Evolutionary conservation across 2,329 filamentous ascomycete species (phyloP).

Genomic region (Aspergillus pseudoterreus): DNA sequence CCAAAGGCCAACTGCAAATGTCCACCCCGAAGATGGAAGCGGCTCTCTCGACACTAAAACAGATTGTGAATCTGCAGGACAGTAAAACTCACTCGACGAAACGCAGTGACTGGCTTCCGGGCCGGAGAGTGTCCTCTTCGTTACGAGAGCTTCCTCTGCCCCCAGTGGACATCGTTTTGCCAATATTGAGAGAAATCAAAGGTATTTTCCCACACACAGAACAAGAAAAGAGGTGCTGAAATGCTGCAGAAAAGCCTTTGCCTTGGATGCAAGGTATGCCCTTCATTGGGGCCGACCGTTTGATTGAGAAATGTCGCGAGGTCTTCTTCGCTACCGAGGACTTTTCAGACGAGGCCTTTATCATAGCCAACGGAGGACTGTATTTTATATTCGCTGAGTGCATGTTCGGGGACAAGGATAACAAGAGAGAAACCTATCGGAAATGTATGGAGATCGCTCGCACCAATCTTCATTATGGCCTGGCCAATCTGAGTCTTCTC

Average conservation of each 20-base stretch:
- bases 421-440: conserved; percentile 22
- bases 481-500: conserved; percentile 52
- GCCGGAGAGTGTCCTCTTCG: conserved; percentile 17
- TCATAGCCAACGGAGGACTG: conserved; percentile 37
- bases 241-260: conserved; percentile 18
- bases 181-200: conserved; percentile 30
- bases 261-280: conserved; percentile 26
- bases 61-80: conserved; percentile 37
- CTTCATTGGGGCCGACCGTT: conserved; percentile 29
- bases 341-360: conserved; percentile 38
- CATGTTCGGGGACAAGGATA: conserved; percentile 18
- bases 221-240: neutral
- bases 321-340: conserved; percentile 44
- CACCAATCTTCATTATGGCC: conserved; percentile 43
- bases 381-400: conserved; percentile 36
- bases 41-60: conserved; percentile 35
- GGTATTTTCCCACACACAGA: conserved; percentile 20
- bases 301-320: conserved; percentile 39
- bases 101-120: conserved; percentile 26
- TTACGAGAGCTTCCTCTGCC: conserved; percentile 35
- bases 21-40: conserved; percentile 37
- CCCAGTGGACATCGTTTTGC: conserved; percentile 31
- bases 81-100: conserved; percentile 19
- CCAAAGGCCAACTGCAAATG: conserved; percentile 30
- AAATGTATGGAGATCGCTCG: conserved; percentile 35